Evolutionary conservation across 768 basidiomycete genomes (phyloP).

Genomic region (Lentinula aciculospora): DNA sequence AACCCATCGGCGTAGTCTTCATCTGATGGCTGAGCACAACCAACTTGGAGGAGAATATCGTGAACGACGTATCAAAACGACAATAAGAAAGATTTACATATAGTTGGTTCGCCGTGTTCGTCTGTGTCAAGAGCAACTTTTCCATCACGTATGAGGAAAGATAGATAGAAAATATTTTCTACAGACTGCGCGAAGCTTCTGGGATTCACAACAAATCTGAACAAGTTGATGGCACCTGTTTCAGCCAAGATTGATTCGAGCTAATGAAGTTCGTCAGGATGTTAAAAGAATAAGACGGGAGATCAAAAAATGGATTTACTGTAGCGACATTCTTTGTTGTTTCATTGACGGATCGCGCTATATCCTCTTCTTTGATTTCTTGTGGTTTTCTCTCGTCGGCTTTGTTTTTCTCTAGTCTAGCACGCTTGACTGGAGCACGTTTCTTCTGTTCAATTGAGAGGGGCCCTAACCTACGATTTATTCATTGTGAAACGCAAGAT

Average conservation of each 20-base stretch:
- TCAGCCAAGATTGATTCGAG: constrained; percentile 54
- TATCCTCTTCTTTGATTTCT: constrained; percentile 79
- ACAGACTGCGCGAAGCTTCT: constrained; percentile 88
- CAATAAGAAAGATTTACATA: constrained; percentile 43
- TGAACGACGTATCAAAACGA: neutral
- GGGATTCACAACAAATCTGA: constrained; percentile 87
- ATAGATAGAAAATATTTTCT: constrained; percentile 94
- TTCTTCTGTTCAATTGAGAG: constrained; percentile 84
- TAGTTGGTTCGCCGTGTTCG: constrained; percentile 63
- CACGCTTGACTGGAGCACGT: constrained; percentile 50
- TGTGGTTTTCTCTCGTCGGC: constrained; percentile 67
- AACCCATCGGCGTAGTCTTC: constrained; percentile 61
- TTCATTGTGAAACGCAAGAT: constrained; percentile 11
- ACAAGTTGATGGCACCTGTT: constrained; percentile 61
- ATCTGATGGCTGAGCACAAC: constrained; percentile 58
- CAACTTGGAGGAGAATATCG: constrained; percentile 30
- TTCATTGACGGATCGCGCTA: constrained; percentile 79
- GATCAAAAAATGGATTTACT: constrained; percentile 35
- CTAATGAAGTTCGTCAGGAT: constrained; percentile 26
- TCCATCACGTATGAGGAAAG: constrained; percentile 87
- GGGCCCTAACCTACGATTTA: constrained; percentile 77
- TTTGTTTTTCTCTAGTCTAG: constrained; percentile 67
- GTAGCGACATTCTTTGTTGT: constrained; percentile 80
- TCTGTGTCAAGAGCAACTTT: constrained; percentile 68
- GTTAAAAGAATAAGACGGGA: too few relatives aligned